Percentiles rank a stretch among this genome's conserved stretches.
Conservation (phyloP, 495 filamentous ascomycete genomes). For the Parathielavia hyrcaniae region DNA sequence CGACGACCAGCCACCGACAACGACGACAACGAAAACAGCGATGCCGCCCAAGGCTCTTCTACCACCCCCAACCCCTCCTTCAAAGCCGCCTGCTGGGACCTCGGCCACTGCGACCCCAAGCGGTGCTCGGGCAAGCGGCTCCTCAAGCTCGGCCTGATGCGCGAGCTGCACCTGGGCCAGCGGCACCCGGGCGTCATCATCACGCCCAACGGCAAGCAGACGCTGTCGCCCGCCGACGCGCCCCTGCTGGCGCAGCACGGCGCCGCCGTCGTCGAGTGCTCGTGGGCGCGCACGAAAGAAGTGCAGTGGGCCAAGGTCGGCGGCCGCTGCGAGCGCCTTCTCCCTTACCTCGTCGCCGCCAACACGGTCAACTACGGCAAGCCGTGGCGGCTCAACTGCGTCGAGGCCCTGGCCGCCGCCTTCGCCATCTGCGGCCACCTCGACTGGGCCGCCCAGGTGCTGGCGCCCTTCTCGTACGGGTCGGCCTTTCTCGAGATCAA, state of each 20-base stretch:
- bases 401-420: slow-evolving; percentile 84
- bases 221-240: slow-evolving; percentile 73
- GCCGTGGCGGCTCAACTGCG: slow-evolving; percentile 91
- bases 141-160: slow-evolving; percentile 87
- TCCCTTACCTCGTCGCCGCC: slow-evolving; percentile 93
- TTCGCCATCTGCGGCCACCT: slow-evolving; percentile 87
- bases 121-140: slow-evolving; percentile 92
- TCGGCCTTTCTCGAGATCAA: slow-evolving; percentile 86
- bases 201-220: slow-evolving; percentile 83
- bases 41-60: slow-evolving; percentile 15
- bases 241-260: slow-evolving; percentile 79
- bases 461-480: slow-evolving; percentile 83
- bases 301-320: slow-evolving; percentile 88
- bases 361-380: slow-evolving; percentile 97
- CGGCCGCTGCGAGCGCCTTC: slow-evolving; percentile 86
- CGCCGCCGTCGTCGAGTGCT: slow-evolving; percentile 94
- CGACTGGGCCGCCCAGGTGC: slow-evolving; percentile 80
- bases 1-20: slow-evolving; percentile 22
- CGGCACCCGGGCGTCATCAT: slow-evolving; percentile 86
- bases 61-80: slow-evolving; percentile 51
- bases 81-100: slow-evolving; percentile 95
- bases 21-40: slow-evolving; percentile 28
- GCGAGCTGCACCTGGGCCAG: slow-evolving; percentile 85
- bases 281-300: slow-evolving; percentile 87
- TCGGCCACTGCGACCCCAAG: slow-evolving; percentile 96